phyloP scores from a whole-genome alignment of 768 basidiomycete species.

The Lepiota venenata region DNA sequence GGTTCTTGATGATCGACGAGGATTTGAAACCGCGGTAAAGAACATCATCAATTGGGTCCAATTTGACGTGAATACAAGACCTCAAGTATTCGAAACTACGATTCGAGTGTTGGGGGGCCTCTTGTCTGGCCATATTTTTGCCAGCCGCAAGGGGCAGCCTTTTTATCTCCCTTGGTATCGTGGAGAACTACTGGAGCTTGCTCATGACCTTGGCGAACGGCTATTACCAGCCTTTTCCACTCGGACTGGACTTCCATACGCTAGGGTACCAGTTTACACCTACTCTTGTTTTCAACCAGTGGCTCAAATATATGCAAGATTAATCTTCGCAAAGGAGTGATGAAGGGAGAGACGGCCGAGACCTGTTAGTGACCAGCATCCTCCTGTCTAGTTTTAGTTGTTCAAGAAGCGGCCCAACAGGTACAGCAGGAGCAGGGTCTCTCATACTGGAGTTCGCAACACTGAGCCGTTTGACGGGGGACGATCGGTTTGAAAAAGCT shows the following conservation, averaged over 20 bases:
- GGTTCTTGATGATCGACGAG: constrained; percentile 74
- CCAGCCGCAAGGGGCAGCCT: constrained; percentile 58
- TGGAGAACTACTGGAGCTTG: constrained; percentile 75
- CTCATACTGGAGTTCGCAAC: constrained; percentile 94
- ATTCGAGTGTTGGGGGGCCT: constrained; percentile 93
- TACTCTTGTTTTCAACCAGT: constrained; percentile 6
- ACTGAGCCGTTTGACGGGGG: constrained; percentile 86
- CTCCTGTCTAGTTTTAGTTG: background rate
- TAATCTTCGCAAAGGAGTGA: constrained; percentile 79
- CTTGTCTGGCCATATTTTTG: constrained; percentile 80
- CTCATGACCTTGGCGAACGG: constrained; percentile 82
- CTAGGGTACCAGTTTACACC: constrained; percentile 54
- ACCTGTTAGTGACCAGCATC: constrained; percentile 60
- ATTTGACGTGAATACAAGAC: constrained; percentile 91
- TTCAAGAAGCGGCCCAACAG: constrained; percentile 32
- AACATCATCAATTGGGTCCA: constrained; percentile 80
- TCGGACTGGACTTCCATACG: constrained; percentile 88
- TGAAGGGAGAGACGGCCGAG: constrained; percentile 72
- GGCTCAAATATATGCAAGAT: constrained; percentile 42
- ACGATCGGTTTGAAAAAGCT: constrained; percentile 84
- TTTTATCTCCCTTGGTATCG: constrained; percentile 85
- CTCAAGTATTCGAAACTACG: constrained; percentile 98
- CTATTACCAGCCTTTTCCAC: constrained; percentile 90
- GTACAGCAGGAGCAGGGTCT: constrained; percentile 90
- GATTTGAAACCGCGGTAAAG: constrained; percentile 83